These are phyloP conservation scores for Talaromyces adpressus DNA, from an alignment of 495 filamentous ascomycete genomes.

Conservation along the genomic window DNA sequence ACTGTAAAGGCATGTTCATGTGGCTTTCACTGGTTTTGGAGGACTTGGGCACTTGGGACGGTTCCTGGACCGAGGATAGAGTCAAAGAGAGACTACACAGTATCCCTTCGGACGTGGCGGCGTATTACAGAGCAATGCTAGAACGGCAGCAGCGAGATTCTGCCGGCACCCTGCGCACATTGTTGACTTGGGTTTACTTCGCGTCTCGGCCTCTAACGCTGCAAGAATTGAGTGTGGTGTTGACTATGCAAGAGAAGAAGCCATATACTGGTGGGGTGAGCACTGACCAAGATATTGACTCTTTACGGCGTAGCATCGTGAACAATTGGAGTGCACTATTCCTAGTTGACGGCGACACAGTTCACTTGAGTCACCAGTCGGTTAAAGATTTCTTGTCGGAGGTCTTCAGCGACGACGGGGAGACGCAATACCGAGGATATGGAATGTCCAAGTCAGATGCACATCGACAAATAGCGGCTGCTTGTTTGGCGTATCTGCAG, in stretches of 20 bases:
- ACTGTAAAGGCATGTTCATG: conserved; percentile 3
- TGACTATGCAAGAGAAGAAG: not conserved
- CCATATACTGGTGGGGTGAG: not conserved
- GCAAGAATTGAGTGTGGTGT: not conserved
- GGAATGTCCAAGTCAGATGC: not conserved
- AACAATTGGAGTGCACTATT: conserved; percentile 3
- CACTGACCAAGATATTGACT: not conserved
- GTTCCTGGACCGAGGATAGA: not conserved
- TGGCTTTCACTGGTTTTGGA: conserved; percentile 7
- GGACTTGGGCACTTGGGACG: conserved; percentile 5
- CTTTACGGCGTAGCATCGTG: not conserved
- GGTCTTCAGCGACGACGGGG: not conserved
- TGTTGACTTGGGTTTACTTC: conserved; percentile 4
- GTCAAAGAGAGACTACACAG: conserved; percentile 7
- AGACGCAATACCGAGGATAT: not conserved
- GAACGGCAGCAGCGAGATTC: conserved; percentile 6
- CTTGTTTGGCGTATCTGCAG: conserved; percentile 3
- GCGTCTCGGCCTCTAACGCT: conserved; percentile 3
- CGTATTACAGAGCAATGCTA: not conserved
- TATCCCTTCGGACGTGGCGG: conserved; percentile 3
- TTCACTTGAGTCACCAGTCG: conserved; percentile 7
- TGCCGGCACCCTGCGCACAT: not conserved
- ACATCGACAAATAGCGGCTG: conserved; percentile 4
- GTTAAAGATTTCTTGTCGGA: not conserved
- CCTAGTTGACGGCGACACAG: conserved; percentile 1